Evolutionary conservation across 352 stramenopile genomes (phyloP).

Genomic region (Aphanomyces cochlioides): DNA sequence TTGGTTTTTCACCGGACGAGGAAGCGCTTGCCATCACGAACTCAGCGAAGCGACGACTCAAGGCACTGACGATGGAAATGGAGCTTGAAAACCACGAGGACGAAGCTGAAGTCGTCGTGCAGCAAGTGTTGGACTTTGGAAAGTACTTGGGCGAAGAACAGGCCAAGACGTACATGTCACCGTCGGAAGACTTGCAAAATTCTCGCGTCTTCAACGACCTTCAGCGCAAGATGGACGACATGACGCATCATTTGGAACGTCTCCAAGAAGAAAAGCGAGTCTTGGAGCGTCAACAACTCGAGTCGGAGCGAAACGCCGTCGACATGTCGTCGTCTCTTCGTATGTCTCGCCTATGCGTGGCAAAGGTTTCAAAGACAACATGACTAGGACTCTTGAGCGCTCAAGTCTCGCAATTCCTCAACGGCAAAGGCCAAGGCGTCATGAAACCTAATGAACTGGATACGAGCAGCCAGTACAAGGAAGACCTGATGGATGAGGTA

Average conservation of each 20-base stretch:
- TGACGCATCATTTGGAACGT: conserved; percentile 31
- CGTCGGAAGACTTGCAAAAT: conserved; percentile 17
- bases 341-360: neutral
- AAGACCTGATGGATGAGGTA: conserved; percentile 29
- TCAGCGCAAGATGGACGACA: conserved; percentile 30
- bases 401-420: conserved; percentile 27
- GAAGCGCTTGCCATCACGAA: conserved; percentile 23
- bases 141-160: conserved; percentile 49
- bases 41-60: conserved; percentile 36
- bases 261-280: conserved; percentile 29
- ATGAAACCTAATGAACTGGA: conserved; percentile 14
- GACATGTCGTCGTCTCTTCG: conserved; percentile 30
- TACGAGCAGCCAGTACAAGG: conserved; percentile 16
- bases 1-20: neutral
- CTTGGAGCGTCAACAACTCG: conserved; percentile 23
- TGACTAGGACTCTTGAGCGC: conserved; percentile 23
- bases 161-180: conserved; percentile 18
- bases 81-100: conserved; percentile 44
- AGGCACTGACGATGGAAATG: conserved; percentile 36
- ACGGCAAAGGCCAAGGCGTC: conserved; percentile 26
- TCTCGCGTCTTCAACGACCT: conserved; percentile 28
- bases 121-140: conserved; percentile 66
- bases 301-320: conserved; percentile 21
- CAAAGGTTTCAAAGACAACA: too few species aligned
- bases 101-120: conserved; percentile 69